phyloP scores from a whole-genome alignment of 805 yeast species.

The Yarrowia hollandica region DNA sequence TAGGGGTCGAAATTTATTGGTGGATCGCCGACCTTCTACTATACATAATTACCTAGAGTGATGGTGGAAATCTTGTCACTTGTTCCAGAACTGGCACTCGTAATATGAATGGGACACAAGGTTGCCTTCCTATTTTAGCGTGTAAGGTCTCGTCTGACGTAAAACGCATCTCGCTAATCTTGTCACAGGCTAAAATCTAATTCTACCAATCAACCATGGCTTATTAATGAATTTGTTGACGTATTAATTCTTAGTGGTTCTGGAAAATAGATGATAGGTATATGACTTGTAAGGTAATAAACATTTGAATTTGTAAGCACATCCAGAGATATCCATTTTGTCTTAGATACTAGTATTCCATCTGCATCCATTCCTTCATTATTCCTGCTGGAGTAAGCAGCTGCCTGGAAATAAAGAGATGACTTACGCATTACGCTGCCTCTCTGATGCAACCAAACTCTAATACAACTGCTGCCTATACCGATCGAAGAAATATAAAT shows the following conservation, averaged over 20 bases:
- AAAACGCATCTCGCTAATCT: no score
- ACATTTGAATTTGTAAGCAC: background rate
- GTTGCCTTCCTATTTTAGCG: no score
- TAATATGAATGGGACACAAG: no score
- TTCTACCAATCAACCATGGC: background rate
- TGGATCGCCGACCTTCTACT: no score
- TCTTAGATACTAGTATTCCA: background rate
- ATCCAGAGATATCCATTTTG: no score
- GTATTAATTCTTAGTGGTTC: no score
- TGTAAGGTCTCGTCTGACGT: no score
- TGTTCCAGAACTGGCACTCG: no score
- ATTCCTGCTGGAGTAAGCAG: background rate
- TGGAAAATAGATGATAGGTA: background rate
- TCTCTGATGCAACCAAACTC: background rate
- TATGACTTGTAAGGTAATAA: background rate
- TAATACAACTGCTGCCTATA: background rate
- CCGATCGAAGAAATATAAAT: background rate
- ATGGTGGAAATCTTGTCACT: no score
- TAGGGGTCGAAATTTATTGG: no score
- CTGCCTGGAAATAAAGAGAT: background rate
- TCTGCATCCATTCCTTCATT: conserved; percentile 1
- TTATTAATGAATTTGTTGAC: no score
- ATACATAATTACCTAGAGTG: no score
- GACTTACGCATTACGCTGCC: conserved; percentile 5
- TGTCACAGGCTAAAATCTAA: background rate